A percentile compares a stretch with the other conserved stretches of the same genome.
phyloP scores from a whole-genome alignment of 495 filamentous ascomycete species.

The Penicillium ucsense region DNA sequence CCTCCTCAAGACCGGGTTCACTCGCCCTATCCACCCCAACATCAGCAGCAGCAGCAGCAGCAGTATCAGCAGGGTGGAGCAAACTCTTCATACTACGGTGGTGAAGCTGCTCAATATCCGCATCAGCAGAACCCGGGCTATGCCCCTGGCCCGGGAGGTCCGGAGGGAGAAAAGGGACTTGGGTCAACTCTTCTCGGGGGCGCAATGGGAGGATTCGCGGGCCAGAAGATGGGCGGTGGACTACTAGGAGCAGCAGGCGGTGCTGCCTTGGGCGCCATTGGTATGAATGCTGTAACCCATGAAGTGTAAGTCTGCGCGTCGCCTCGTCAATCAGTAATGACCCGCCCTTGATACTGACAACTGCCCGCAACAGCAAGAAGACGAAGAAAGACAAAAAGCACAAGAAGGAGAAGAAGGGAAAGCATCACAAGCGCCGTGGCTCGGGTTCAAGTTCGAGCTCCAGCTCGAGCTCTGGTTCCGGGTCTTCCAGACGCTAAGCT shows the following conservation, averaged over 20 bases:
- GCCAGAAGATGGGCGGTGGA: constrained; percentile 35
- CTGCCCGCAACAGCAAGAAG: constrained; percentile 12
- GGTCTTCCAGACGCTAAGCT: constrained; percentile 1
- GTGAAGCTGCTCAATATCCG: neutral
- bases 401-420: constrained; percentile 18
- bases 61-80: constrained; percentile 17
- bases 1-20: constrained; percentile 19
- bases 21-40: constrained; percentile 23
- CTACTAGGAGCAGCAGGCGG: constrained; percentile 31
- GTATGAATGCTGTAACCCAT: constrained; percentile 25
- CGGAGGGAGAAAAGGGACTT: constrained; percentile 32
- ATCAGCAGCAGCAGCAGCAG: constrained; percentile 14
- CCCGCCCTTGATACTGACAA: constrained; percentile 5
- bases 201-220: constrained; percentile 32
- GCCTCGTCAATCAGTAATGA: neutral
- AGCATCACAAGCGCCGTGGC: constrained; percentile 17
- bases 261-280: constrained; percentile 36
- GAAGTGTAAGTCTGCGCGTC: constrained; percentile 22
- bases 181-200: constrained; percentile 34
- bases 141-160: constrained; percentile 9
- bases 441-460: constrained; percentile 24
- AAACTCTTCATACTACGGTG: constrained; percentile 11
- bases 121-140: neutral
- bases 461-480: constrained; percentile 15
- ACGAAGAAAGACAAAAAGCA: constrained; percentile 26